These are phyloP conservation scores for Fusarium aywerte DNA, from an alignment of 2,329 filamentous ascomycete genomes.

Conservation along the genomic window DNA sequence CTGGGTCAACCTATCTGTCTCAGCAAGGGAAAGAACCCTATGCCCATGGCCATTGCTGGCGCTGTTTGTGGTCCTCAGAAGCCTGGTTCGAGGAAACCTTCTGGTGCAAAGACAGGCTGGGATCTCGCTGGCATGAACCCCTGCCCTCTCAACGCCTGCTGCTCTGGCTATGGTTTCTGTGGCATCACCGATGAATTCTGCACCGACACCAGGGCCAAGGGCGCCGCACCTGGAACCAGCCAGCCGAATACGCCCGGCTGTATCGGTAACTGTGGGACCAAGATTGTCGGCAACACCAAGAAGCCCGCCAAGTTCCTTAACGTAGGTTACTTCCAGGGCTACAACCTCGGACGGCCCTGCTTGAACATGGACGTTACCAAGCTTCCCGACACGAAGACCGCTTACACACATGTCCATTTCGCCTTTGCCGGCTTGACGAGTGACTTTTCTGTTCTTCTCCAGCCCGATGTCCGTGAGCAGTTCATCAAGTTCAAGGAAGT, in stretches of 20 bases:
- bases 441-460: slow-evolving; percentile 25
- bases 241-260: slow-evolving; percentile 43
- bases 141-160: slow-evolving; percentile 58
- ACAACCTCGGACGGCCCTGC: slow-evolving; percentile 46
- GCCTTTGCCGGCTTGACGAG: slow-evolving; percentile 46
- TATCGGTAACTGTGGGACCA: slow-evolving; percentile 50
- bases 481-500: slow-evolving; percentile 48
- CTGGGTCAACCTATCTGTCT: slow-evolving; percentile 49
- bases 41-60: slow-evolving; percentile 48
- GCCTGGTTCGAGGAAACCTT: slow-evolving; percentile 43
- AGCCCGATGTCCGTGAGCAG: slow-evolving; percentile 41
- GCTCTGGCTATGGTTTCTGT: slow-evolving; percentile 58
- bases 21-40: slow-evolving; percentile 49
- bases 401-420: slow-evolving; percentile 51
- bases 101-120: slow-evolving; percentile 42
- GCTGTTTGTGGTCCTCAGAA: slow-evolving; percentile 52
- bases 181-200: slow-evolving; percentile 59
- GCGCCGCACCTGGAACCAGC: slow-evolving; percentile 45
- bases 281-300: slow-evolving; percentile 46
- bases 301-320: slow-evolving; percentile 43
- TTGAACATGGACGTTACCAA: slow-evolving; percentile 47
- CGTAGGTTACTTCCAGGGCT: slow-evolving; percentile 51
- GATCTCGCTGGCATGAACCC: slow-evolving; percentile 56
- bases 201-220: slow-evolving; percentile 44
- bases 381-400: slow-evolving; percentile 32